Percentiles rank a stretch among this genome's conserved stretches.
These are phyloP conservation scores for Apostasia ramifera DNA, from an alignment of 106 monocot genomes.

Conservation along the genomic window DNA sequence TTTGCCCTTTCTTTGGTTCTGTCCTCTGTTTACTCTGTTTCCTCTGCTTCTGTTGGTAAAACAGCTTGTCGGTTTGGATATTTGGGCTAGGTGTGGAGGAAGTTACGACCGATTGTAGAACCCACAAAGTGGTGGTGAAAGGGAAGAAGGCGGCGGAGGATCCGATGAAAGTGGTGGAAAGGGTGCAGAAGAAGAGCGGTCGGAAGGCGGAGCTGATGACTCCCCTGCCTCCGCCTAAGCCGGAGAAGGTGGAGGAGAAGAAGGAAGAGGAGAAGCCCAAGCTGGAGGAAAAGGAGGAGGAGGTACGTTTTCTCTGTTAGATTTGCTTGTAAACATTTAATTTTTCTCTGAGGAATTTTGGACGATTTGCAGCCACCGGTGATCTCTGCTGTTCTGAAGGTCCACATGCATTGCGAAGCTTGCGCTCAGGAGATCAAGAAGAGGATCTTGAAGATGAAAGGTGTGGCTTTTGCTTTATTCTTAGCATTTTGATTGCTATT, in stretches of 20 bases:
- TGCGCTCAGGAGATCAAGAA: conserved; percentile 87
- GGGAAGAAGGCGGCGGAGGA: conserved; percentile 74
- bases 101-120: conserved; percentile 56
- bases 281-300: conserved; percentile 67
- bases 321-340: neutral
- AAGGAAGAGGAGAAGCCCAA: conserved; percentile 49
- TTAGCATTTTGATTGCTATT: neutral
- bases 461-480: conserved; percentile 17
- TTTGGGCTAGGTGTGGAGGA: conserved; percentile 66
- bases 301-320: conserved; percentile 21
- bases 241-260: conserved; percentile 33
- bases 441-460: conserved; percentile 85
- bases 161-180: conserved; percentile 70
- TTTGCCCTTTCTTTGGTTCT: neutral
- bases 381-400: conserved; percentile 62
- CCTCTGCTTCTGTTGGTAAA: neutral
- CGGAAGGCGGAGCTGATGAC: conserved; percentile 73
- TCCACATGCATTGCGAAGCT: conserved; percentile 97
- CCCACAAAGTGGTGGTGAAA: conserved; percentile 75
- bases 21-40: neutral
- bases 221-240: conserved; percentile 35
- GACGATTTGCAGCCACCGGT: conserved; percentile 41
- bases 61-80: no score
- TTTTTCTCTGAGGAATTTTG: neutral
- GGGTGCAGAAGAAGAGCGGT: conserved; percentile 75